Evolutionary conservation across 2,329 filamentous ascomycete genomes (phyloP).

Genomic region (Seiridium cupressi): DNA sequence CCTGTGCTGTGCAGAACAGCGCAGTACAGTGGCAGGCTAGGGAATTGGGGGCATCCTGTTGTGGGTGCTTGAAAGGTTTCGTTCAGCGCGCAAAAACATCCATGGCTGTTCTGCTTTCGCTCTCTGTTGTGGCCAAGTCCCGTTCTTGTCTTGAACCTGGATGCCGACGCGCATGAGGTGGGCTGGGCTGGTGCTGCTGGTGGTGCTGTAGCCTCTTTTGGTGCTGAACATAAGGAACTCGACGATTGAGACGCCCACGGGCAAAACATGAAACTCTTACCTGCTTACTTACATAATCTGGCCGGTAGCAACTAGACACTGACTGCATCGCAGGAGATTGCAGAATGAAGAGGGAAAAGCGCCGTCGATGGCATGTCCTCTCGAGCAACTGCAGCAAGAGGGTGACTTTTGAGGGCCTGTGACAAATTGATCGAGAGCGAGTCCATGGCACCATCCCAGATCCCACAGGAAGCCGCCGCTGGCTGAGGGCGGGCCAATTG

Average conservation of each 20-base stretch:
- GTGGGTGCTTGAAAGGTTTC: not conserved
- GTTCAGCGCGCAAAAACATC: not conserved
- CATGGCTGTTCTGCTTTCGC: not conserved
- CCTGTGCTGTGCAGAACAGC: not conserved
- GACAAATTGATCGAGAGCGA: not conserved
- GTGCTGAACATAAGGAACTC: not conserved
- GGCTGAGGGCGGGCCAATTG: not conserved
- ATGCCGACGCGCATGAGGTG: not conserved
- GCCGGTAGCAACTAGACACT: not conserved
- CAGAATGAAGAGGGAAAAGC: not conserved
- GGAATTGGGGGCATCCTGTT: too few species aligned
- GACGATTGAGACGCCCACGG: not conserved
- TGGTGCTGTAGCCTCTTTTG: not conserved
- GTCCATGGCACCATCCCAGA: not conserved
- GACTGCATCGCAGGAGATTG: not conserved
- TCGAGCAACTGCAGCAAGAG: not conserved
- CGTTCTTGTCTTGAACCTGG: not conserved
- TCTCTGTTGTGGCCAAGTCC: not conserved
- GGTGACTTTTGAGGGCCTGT: not conserved
- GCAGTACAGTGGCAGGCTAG: too few species aligned
- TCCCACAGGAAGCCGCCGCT: not conserved
- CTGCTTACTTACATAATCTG: not conserved
- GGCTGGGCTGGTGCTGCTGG: not conserved
- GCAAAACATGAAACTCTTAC: slow-evolving; percentile 1
- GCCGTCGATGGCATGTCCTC: not conserved